Evolutionary conservation across 768 basidiomycete species (phyloP).

Genomic region (Strobilomyces confusus): DNA sequence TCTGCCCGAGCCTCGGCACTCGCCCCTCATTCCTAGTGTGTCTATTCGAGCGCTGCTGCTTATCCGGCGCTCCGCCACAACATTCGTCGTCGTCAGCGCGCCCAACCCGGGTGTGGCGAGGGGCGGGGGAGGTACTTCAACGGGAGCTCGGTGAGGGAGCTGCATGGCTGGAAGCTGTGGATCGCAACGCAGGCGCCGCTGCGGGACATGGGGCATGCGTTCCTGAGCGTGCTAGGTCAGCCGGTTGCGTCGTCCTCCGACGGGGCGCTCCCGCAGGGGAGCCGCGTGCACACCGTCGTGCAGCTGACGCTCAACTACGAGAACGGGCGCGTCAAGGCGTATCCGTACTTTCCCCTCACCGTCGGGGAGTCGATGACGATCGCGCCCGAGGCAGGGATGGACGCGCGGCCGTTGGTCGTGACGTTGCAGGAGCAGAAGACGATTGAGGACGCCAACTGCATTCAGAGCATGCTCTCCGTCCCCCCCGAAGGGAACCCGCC

Average conservation of each 20-base stretch:
- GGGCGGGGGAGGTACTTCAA: conserved; percentile 64
- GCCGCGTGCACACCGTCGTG: conserved; percentile 68
- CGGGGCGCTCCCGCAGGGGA: conserved; percentile 26
- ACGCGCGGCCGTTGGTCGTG: conserved; percentile 48
- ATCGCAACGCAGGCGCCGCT: conserved; percentile 84
- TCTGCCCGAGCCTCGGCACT: no score
- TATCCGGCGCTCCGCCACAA: no score
- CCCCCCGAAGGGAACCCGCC: conserved; percentile 31
- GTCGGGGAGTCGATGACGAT: conserved; percentile 52
- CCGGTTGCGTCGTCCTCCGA: conserved; percentile 29
- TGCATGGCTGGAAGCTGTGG: conserved; percentile 72
- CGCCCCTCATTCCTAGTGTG: no score
- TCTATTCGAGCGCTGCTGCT: no score
- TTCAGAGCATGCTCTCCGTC: conserved; percentile 59
- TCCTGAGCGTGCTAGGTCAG: conserved; percentile 66
- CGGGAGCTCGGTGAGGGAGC: conserved; percentile 81
- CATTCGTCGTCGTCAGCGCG: no score
- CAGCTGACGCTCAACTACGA: conserved; percentile 79
- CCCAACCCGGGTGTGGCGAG: no score
- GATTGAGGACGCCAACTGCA: conserved; percentile 56
- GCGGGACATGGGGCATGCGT: conserved; percentile 63
- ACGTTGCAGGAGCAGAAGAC: conserved; percentile 46
- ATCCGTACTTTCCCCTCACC: conserved; percentile 66
- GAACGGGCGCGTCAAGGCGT: conserved; percentile 65
- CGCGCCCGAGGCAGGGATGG: conserved; percentile 41